A percentile compares a stretch with the other conserved stretches of the same genome.
Evolutionary conservation across 805 yeast species (phyloP).

Genomic region (Nakazawaea holstii): DNA sequence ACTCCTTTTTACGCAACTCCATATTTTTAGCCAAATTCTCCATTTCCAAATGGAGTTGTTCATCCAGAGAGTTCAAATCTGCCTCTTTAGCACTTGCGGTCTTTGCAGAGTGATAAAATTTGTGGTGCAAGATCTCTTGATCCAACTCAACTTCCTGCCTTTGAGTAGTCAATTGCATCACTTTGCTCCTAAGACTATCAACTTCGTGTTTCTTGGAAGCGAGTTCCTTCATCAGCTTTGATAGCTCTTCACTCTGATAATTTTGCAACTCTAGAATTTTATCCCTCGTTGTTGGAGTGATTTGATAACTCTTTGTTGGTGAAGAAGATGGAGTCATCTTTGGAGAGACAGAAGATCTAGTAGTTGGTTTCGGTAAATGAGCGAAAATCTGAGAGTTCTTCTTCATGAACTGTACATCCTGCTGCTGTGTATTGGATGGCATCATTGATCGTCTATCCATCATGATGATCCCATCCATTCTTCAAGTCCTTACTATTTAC

Average conservation of each 20-base stretch:
- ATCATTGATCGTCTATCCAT: no score
- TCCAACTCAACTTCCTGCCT: conserved; percentile 8
- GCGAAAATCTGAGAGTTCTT: neutral
- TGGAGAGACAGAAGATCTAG: neutral
- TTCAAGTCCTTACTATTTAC: no score
- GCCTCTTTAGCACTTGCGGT: neutral
- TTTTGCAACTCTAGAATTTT: conserved; percentile 9
- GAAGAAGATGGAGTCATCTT: neutral
- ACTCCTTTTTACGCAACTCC: conserved; percentile 2
- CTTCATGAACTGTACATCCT: no score
- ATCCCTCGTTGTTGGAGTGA: conserved; percentile 5
- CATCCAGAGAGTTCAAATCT: conserved; percentile 4
- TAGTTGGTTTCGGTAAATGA: neutral
- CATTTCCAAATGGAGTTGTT: neutral
- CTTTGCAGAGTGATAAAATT: conserved; percentile 4
- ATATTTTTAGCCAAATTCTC: neutral
- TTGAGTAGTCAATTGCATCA: conserved; percentile 17
- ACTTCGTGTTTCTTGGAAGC: neutral
- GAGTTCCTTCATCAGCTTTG: neutral
- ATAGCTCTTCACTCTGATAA: conserved; percentile 5
- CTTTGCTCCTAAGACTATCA: conserved; percentile 11
- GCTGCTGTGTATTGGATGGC: no score
- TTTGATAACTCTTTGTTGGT: neutral
- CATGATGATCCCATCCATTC: no score
- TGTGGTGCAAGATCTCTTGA: neutral